phyloP scores from a whole-genome alignment of 1,284 basidiomycete genomes.

The Abortiporus biennis region DNA sequence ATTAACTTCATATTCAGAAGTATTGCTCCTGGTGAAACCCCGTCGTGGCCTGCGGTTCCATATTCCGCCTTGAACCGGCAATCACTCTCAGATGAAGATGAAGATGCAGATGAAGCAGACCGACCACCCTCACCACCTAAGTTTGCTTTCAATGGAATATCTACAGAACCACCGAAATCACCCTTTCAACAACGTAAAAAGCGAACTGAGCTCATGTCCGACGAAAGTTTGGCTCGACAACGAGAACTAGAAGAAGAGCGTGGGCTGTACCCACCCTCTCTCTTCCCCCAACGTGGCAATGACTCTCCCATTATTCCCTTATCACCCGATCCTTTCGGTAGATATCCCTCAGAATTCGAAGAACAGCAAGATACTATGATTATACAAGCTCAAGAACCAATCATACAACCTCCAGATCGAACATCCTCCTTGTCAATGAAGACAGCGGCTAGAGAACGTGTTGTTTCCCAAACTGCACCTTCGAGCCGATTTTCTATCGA shows the following conservation, averaged over 20 bases:
- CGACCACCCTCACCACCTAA: conserved; percentile 47
- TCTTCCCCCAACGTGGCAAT: conserved; percentile 15
- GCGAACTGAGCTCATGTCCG: conserved; percentile 21
- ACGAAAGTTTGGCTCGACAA: conserved; percentile 48
- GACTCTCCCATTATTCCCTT: conserved; percentile 57
- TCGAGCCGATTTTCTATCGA: conserved; percentile 72
- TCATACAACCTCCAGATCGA: conserved; percentile 11
- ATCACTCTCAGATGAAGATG: no score
- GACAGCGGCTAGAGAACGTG: no score
- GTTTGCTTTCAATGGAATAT: conserved; percentile 62
- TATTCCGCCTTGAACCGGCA: conserved; percentile 25
- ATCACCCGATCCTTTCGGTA: conserved; percentile 74
- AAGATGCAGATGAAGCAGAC: conserved; percentile 13
- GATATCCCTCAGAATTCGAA: conserved; percentile 42
- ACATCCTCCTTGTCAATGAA: conserved; percentile 13
- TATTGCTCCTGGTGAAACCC: conserved; percentile 16
- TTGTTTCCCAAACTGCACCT: conserved; percentile 21
- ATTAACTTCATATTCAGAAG: no score
- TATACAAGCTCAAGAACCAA: conserved; percentile 6
- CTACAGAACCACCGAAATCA: conserved; percentile 46
- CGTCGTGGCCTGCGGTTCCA: conserved; percentile 33
- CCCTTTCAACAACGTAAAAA: conserved; percentile 29
- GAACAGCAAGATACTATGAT: conserved; percentile 7
- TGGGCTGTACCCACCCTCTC: conserved; percentile 33
- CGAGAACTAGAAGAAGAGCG: conserved; percentile 45